phyloP scores from a whole-genome alignment of 108 stramenopile genomes.

The Chaetoceros muelleri region DNA sequence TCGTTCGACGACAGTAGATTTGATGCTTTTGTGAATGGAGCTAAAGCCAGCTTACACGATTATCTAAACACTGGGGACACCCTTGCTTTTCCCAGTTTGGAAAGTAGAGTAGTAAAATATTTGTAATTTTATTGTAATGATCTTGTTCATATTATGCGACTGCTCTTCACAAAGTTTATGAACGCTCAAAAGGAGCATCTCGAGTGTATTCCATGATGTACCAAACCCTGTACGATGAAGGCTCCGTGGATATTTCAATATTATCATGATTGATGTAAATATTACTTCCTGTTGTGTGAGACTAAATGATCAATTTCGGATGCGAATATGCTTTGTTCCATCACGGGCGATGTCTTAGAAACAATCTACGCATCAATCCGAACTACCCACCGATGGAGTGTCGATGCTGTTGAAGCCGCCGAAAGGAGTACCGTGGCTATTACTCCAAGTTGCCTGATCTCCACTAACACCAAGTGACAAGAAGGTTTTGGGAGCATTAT shows the following conservation, averaged over 20 bases:
- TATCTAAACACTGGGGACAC: neutral
- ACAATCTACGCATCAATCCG: neutral
- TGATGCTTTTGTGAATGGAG: neutral
- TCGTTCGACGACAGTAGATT: neutral
- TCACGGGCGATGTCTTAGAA: neutral
- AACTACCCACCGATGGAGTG: neutral
- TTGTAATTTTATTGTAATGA: neutral
- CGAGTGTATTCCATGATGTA: too few relatives aligned
- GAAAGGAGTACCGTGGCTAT: neutral
- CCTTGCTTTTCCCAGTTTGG: neutral
- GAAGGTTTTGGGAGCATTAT: constrained; percentile 1
- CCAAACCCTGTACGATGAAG: too few relatives aligned
- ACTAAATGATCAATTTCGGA: too few relatives aligned
- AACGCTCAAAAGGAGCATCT: too few relatives aligned
- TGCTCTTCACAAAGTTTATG: too few relatives aligned
- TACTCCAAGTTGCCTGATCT: neutral
- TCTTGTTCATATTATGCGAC: too few relatives aligned
- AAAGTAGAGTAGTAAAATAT: neutral
- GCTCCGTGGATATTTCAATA: too few relatives aligned
- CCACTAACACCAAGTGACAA: neutral
- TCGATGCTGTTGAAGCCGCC: neutral
- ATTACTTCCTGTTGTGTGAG: too few relatives aligned
- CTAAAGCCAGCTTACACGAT: neutral
- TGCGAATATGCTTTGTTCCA: too few relatives aligned
- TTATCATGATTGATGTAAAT: too few relatives aligned